These are phyloP conservation scores for Eutypa lata DNA, from an alignment of 2,329 filamentous ascomycete species.

Conservation along the genomic window DNA sequence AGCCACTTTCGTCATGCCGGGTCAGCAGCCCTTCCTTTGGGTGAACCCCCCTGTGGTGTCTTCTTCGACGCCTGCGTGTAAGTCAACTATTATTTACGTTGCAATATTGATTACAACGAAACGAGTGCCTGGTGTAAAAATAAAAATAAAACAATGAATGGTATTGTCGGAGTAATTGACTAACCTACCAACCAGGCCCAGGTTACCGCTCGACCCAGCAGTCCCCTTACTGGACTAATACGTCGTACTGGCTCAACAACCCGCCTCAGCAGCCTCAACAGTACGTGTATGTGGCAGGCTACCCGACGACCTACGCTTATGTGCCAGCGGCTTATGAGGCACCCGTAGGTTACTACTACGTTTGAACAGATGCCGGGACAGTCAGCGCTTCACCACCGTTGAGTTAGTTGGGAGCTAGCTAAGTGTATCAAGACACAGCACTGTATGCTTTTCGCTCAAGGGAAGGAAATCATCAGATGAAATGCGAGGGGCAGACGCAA, in stretches of 20 bases:
- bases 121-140: no score
- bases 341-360: background rate
- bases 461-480: no score
- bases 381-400: no score
- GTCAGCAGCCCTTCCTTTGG: conserved; percentile 11
- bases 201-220: background rate
- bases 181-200: no score
- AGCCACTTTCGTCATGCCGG: background rate
- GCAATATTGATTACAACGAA: no score
- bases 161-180: no score
- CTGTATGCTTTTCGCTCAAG: no score
- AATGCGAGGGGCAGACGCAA: no score
- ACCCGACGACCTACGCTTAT: background rate
- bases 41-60: conserved; percentile 14
- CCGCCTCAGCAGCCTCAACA: background rate
- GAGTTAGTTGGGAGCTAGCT: no score
- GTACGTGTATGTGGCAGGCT: background rate
- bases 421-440: no score
- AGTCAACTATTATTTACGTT: background rate
- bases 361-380: background rate
- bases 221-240: background rate
- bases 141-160: no score
- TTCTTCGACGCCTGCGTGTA: conserved; percentile 12
- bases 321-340: background rate
- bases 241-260: background rate